Evolutionary conservation across 306 rosid genomes (phyloP), one percentile per base, ranked within the genome.

Genomic region (Vigna unguiculata): DNA sequence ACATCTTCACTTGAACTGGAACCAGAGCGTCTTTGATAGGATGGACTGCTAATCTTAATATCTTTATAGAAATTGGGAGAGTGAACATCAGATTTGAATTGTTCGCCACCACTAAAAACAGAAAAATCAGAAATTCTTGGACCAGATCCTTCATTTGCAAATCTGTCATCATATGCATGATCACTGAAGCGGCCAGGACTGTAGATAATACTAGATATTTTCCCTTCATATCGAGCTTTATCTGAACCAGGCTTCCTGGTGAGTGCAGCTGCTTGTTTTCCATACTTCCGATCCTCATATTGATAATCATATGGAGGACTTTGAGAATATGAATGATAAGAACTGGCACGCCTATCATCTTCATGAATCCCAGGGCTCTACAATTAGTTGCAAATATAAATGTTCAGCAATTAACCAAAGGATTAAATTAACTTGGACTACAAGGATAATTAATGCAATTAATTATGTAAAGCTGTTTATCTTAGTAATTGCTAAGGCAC

Each of bases 291-390:
- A 78, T 93, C 98, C 80, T 93, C 98, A 62, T 93, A 93, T 75
- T 93, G 98, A 86, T 90, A 68, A 82, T 93, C 98, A 86, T 93
- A 93, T n/a, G 98, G 98, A 52, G 98, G 98, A 83, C 98, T 93
- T 77, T 93, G 97, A 69, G 98, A 93, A 89, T 80, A 93, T 20
- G 98, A 93, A 87, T 93, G 98, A 83, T 93, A 93, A 47, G 98
- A 93, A 89, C 96, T 93, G 81, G 98, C 96, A 61, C 98, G 97
- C 66, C 97, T 90, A 47, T 90, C 97, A 1, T 84, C 96, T 62
- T 89, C 96, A 81, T 46, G 84, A 74, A 82, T 76, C 74, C 68
- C 78, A 45, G 83, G 86, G 73, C 77, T 93, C 98, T 93, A 85
- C 73, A 83, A 58, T 58, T 41, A 78, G 67, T 72, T 32, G 77